phyloP scores from a whole-genome alignment of 129 eudicot genomes.

The Pseudognaphalium luteoalbum region DNA sequence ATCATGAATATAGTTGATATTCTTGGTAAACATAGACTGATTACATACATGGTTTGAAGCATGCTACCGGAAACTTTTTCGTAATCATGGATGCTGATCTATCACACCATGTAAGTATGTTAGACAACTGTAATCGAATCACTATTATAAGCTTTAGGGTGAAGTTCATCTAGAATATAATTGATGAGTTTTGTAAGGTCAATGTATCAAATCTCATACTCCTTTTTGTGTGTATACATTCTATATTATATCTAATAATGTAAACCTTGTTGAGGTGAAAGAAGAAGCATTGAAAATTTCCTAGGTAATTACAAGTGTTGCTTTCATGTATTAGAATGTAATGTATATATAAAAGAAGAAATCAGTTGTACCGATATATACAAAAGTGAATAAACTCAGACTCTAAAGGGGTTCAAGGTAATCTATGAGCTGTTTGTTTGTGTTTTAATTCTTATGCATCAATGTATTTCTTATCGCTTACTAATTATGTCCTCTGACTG shows the following conservation, averaged over 20 bases:
- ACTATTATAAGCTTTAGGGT: neutral
- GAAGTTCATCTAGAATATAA: slow-evolving; percentile 41
- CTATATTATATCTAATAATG: neutral
- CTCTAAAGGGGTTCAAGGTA: neutral
- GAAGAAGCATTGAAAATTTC: neutral
- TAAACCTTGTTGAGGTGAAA: neutral
- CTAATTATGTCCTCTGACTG: slow-evolving; percentile 8
- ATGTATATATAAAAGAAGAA: neutral
- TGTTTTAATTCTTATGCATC: neutral
- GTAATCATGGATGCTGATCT: slow-evolving; percentile 95
- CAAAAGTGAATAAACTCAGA: neutral
- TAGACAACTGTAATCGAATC: neutral
- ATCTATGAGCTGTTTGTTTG: neutral
- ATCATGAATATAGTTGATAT: slow-evolving; percentile 39
- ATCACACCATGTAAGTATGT: slow-evolving; percentile 85
- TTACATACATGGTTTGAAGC: slow-evolving; percentile 89
- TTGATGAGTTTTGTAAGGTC: neutral
- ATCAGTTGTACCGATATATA: neutral
- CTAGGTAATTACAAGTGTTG: neutral
- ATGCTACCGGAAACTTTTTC: slow-evolving; percentile 84
- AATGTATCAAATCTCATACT: neutral
- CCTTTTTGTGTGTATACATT: neutral
- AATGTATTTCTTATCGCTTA: neutral
- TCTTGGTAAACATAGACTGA: slow-evolving; percentile 66
- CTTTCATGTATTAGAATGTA: neutral